Evolutionary conservation across 176 grass and related monocot species (phyloP).

Genomic region (Typha latifolia): DNA sequence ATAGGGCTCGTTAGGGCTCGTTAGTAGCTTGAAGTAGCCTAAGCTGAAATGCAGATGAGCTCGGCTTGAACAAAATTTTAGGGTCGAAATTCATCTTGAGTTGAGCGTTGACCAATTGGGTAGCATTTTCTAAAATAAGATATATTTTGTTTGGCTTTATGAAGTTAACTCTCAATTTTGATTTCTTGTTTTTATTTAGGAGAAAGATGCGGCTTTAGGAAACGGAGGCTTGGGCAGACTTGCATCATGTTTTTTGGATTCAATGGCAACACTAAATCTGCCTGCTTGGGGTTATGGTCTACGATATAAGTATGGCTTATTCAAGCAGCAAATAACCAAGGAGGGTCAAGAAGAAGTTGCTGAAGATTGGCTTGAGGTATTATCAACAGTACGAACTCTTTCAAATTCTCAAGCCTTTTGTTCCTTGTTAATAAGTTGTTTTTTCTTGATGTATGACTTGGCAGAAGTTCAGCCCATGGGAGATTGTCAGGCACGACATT

Average conservation of each 20-base stretch:
- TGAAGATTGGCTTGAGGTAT: conserved; percentile 98
- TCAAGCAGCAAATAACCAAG: conserved; percentile 65
- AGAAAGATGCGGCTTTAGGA: conserved; percentile 86
- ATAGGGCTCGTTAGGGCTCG: too few relatives aligned
- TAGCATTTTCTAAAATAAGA: too few relatives aligned
- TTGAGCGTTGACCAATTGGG: too few relatives aligned
- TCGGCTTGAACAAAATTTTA: too few relatives aligned
- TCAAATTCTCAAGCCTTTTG: conserved; percentile 4
- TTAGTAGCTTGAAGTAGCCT: too few relatives aligned
- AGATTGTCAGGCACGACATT: conserved; percentile 88
- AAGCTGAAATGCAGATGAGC: too few relatives aligned
- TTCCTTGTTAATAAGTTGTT: conserved; percentile 10
- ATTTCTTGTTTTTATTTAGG: conserved; percentile 27
- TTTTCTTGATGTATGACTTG: conserved; percentile 18
- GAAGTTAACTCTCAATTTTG: too few relatives aligned
- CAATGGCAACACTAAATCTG: conserved; percentile 90
- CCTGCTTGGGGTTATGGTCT: conserved; percentile 98
- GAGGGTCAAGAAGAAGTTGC: conserved; percentile 88
- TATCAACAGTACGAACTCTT: conserved; percentile 3
- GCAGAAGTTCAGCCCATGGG: conserved; percentile 98
- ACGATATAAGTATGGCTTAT: conserved; percentile 88
- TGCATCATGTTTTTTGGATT: conserved; percentile 97
- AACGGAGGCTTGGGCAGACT: conserved; percentile 98
- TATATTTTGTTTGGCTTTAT: too few relatives aligned
- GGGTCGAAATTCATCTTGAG: too few relatives aligned